Percentiles rank a stretch among this genome's conserved stretches.
phyloP scores from a whole-genome alignment of 345 rosid species.

The Gynandropsis gynandra region DNA sequence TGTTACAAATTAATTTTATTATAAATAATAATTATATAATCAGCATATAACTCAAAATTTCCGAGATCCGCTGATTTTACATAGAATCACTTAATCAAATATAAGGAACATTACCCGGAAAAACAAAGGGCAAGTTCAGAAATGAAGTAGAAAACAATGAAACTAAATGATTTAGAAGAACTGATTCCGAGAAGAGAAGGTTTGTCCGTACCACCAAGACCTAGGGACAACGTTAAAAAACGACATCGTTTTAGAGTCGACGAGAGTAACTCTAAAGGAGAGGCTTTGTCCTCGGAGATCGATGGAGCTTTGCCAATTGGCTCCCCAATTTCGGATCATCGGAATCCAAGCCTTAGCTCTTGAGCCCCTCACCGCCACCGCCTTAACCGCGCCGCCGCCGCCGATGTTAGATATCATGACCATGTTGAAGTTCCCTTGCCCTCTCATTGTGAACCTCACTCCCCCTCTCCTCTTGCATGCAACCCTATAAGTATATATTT shows the following conservation, averaged over 20 bases:
- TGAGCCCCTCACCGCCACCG: slow-evolving; percentile 63
- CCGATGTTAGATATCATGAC: slow-evolving; percentile 74
- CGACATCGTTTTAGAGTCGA: slow-evolving; percentile 37
- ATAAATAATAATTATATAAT: background rate
- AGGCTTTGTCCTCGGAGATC: slow-evolving; percentile 49
- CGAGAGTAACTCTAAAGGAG: slow-evolving; percentile 54
- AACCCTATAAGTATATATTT: slow-evolving; percentile 36
- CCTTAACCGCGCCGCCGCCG: slow-evolving; percentile 54
- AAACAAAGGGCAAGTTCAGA: slow-evolving; percentile 24
- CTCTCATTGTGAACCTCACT: slow-evolving; percentile 67
- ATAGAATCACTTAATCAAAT: slow-evolving; percentile 8
- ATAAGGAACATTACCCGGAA: slow-evolving; percentile 21
- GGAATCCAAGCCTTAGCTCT: slow-evolving; percentile 44
- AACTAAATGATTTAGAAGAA: slow-evolving; percentile 29
- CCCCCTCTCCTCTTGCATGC: slow-evolving; percentile 74
- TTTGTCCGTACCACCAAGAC: slow-evolving; percentile 69
- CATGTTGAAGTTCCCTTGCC: slow-evolving; percentile 64
- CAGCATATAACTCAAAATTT: background rate
- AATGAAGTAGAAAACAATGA: slow-evolving; percentile 10
- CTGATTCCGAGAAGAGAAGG: slow-evolving; percentile 54
- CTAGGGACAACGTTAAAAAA: slow-evolving; percentile 58
- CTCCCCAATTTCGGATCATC: slow-evolving; percentile 71
- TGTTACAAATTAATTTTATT: too few species aligned
- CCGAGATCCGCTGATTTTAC: background rate
- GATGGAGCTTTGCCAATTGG: slow-evolving; percentile 61